These are phyloP conservation scores for Byssoonygena ceratinophila DNA, from an alignment of 2,329 filamentous ascomycete genomes.

Conservation along the genomic window DNA sequence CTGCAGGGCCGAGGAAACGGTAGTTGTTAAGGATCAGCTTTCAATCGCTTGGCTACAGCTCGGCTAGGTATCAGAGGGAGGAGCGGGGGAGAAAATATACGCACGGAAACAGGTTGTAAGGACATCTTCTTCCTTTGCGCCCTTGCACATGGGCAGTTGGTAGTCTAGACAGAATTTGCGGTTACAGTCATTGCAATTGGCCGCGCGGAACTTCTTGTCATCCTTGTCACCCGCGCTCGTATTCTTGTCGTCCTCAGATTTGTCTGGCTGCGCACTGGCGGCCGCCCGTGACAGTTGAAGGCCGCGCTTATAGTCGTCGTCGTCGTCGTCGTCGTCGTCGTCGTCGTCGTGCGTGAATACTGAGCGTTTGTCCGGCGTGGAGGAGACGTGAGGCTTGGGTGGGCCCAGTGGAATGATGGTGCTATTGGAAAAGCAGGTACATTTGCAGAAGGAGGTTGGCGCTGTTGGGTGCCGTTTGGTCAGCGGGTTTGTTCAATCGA, in stretches of 20 bases:
- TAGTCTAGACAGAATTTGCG: constrained; percentile 56
- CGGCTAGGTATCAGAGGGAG: not conserved
- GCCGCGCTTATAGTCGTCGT: not conserved
- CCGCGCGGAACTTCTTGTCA: constrained; percentile 30
- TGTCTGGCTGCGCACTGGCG: not conserved
- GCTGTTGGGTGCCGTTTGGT: constrained; percentile 20
- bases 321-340: constrained; percentile 11
- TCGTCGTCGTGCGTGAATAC: constrained; percentile 14
- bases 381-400: constrained; percentile 22
- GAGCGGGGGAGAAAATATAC: not conserved
- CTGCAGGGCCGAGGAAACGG: constrained; percentile 31
- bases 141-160: constrained; percentile 51
- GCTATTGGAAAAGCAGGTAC: constrained; percentile 57
- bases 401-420: constrained; percentile 56
- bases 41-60: no score
- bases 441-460: constrained; percentile 59
- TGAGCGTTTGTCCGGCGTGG: constrained; percentile 10
- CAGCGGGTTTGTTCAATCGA: not conserved
- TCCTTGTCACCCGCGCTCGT: constrained; percentile 14
- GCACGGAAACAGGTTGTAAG: constrained; percentile 56
- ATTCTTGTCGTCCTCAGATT: constrained; percentile 10
- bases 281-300: not conserved
- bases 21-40: no score
- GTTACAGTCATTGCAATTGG: constrained; percentile 57
- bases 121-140: constrained; percentile 52